A percentile compares a stretch with the other conserved stretches of the same genome.
phyloP scores from a whole-genome alignment of 2,329 filamentous ascomycete genomes.

The Talaromyces sp. region DNA sequence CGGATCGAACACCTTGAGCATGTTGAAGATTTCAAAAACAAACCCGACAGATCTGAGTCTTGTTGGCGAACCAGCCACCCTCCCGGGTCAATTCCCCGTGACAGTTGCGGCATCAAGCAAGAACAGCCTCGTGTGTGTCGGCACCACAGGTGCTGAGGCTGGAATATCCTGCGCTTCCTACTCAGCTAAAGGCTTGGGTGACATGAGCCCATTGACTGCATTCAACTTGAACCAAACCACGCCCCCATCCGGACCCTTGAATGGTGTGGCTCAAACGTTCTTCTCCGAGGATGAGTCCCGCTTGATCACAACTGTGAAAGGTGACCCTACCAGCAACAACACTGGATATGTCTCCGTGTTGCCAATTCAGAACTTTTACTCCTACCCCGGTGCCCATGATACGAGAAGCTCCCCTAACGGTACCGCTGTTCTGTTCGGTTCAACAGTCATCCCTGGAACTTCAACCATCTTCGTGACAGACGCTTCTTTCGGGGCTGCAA shows the following conservation, averaged over 20 bases:
- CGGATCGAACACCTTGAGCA: conserved; percentile 40
- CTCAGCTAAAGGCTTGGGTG: conserved; percentile 27
- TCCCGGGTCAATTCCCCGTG: conserved; percentile 40
- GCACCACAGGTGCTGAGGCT: conserved; percentile 33
- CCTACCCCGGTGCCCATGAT: conserved; percentile 24
- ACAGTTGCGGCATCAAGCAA: conserved; percentile 38
- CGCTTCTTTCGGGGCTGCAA: conserved; percentile 55
- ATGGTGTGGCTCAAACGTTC: conserved; percentile 60
- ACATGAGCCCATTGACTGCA: conserved; percentile 33
- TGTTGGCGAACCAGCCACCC: conserved; percentile 31
- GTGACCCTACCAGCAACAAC: conserved; percentile 53
- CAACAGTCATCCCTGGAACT: conserved; percentile 45
- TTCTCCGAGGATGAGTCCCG: conserved; percentile 55
- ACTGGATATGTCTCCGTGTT: conserved; percentile 57
- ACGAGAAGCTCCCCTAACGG: conserved; percentile 48
- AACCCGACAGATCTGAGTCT: conserved; percentile 31
- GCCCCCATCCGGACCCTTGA: conserved; percentile 56
- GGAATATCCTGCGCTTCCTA: conserved; percentile 39
- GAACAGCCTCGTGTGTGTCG: conserved; percentile 38
- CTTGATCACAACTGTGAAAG: conserved; percentile 60
- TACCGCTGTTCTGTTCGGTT: conserved; percentile 59
- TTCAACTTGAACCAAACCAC: conserved; percentile 56
- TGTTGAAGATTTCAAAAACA: conserved; percentile 32
- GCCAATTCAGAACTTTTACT: conserved; percentile 34
- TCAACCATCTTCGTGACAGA: conserved; percentile 55